Conservation (phyloP, 192 early-diverging fungal genomes). For the Linnemannia zychae region DNA sequence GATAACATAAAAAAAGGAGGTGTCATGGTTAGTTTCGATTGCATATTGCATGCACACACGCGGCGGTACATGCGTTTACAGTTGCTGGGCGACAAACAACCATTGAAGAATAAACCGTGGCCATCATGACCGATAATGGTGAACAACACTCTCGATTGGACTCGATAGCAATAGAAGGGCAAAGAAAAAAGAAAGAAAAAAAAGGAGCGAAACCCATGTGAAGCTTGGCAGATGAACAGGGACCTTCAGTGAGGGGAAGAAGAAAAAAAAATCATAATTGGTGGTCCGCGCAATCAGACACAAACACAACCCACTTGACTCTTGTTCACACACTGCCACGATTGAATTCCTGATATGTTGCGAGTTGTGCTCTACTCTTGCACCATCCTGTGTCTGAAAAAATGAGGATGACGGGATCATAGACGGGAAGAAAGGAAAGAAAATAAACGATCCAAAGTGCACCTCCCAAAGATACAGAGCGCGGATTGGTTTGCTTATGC, state of each 20-base stretch:
- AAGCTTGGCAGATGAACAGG: conserved; percentile 5
- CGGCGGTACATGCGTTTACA: background rate
- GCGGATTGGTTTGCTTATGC: background rate
- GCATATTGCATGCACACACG: background rate
- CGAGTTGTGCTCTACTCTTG: background rate
- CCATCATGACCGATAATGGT: background rate
- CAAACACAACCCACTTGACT: background rate
- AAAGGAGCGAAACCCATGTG: background rate
- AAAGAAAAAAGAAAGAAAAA: background rate
- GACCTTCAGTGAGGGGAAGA: background rate
- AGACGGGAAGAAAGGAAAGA: background rate
- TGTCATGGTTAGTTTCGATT: background rate
- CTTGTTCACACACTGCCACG: background rate
- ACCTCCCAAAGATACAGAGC: background rate
- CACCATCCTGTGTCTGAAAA: conserved; percentile 8
- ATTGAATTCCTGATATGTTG: too few species aligned
- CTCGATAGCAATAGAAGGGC: background rate
- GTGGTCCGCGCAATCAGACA: background rate
- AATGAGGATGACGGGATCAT: background rate
- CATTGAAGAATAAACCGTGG: background rate
- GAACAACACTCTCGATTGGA: background rate
- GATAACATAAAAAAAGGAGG: background rate
- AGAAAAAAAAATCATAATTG: background rate
- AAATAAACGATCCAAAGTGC: background rate
- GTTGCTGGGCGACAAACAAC: background rate